Base-by-base conservation (phyloP, 305 asterid genomes). In the Solanum hybrid region DNA sequence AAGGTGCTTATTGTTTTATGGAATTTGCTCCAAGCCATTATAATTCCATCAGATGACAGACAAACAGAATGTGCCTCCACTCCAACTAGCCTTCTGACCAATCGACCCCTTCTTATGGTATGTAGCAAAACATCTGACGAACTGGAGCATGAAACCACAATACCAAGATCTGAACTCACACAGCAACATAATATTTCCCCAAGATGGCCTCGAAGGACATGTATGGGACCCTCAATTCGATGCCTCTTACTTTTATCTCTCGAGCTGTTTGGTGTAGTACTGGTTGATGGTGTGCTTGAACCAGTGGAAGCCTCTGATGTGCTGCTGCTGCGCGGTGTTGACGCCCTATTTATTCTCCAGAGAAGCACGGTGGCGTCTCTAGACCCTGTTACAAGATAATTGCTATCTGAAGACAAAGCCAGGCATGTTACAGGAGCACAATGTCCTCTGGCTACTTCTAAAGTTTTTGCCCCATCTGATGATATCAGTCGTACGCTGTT, bases 361-460 rank as follows among this genome's bases (percentile, higher is more conserved):
- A 98, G 95, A 64, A 98, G 90, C 91, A 96, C 93, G 24, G 97
- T 96, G 72, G 99, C 89, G 89, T 98, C 99, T 14, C 95, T 95
- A 88, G 99, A 96, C 32, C 99, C 99, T 14, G 98, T 95, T 89
- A 96, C 98, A 38, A 98, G 98, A 94, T 95, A 94, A 93, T 87
- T 95, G 95, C 97, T 94, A 91, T 95, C 98, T 73, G 98, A 93
- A 90, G 99, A 96, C 88, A 94, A 80, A 91, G 98, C 90, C 90
- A 98, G 88, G 92, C 98, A 98, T 37, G 99, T 96, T 86, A 98
- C 98, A 22, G 99, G 99, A 91, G 98, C 98, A 91, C 97, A 96
- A 93, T 98, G 99, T 87, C 98, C 99, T 91, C 96, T 92, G 78
- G 98, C 99, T 90, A 97, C 91, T 94, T 97, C 99, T 92, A 95